Evolutionary conservation across 805 yeast genomes (phyloP).

Genomic region (Ascoidea asiatica): DNA sequence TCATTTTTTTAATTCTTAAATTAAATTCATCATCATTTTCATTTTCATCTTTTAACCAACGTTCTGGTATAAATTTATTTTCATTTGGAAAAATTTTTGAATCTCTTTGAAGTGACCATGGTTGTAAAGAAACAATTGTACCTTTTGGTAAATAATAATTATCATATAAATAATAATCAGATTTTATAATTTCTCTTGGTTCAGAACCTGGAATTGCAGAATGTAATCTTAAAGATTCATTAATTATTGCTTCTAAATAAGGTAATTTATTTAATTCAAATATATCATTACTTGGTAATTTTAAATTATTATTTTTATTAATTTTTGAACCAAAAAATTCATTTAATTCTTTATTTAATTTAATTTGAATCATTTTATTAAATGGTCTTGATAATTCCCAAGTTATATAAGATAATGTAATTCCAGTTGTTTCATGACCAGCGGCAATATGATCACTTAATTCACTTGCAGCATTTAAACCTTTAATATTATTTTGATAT

Average conservation of each 20-base stretch:
- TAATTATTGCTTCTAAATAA: slow-evolving; percentile 43
- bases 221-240: slow-evolving; percentile 49
- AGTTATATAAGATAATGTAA: slow-evolving; percentile 43
- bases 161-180: slow-evolving; percentile 8
- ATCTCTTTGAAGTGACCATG: slow-evolving; percentile 49
- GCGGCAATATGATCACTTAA: slow-evolving; percentile 58
- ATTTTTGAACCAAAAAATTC: slow-evolving; percentile 21
- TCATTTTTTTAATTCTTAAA: slow-evolving; percentile 29
- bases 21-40: slow-evolving; percentile 23
- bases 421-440: slow-evolving; percentile 66
- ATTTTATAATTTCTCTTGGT: slow-evolving; percentile 36
- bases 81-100: slow-evolving; percentile 29
- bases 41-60: slow-evolving; percentile 37
- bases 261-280: slow-evolving; percentile 37
- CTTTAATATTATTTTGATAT: slow-evolving; percentile 13
- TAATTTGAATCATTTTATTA: slow-evolving; percentile 29
- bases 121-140: slow-evolving; percentile 48
- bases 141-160: slow-evolving; percentile 26
- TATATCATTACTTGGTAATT: slow-evolving; percentile 5
- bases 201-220: slow-evolving; percentile 67
- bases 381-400: slow-evolving; percentile 44
- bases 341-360: slow-evolving; percentile 32
- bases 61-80: slow-evolving; percentile 38
- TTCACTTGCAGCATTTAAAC: slow-evolving; percentile 29
- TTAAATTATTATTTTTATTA: slow-evolving; percentile 13